Percentiles rank a stretch among this genome's conserved stretches.
phyloP scores from a whole-genome alignment of 495 filamentous ascomycete species.

The Penicillium maclennaniae region DNA sequence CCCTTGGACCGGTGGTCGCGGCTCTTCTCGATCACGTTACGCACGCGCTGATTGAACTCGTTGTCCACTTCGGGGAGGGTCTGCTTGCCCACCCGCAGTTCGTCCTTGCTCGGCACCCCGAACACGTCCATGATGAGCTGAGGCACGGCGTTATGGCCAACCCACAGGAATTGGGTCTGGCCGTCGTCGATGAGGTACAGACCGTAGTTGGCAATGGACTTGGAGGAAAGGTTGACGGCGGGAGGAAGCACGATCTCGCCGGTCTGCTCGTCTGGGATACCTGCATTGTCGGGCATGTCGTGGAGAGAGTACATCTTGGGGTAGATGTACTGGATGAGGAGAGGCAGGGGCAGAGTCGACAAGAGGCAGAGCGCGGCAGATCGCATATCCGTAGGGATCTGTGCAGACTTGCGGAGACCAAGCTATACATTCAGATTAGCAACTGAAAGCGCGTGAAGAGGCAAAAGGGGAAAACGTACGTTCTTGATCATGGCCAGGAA shows the following conservation, averaged over 20 bases:
- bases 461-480: slow-evolving; percentile 41
- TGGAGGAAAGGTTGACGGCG: slow-evolving; percentile 80
- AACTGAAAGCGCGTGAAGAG: background rate
- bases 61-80: slow-evolving; percentile 81
- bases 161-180: slow-evolving; percentile 96
- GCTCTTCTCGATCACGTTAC: slow-evolving; percentile 88
- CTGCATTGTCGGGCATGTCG: slow-evolving; percentile 95
- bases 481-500: slow-evolving; percentile 96
- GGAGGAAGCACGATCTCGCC: slow-evolving; percentile 86
- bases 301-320: slow-evolving; percentile 90
- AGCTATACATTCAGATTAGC: slow-evolving; percentile 50
- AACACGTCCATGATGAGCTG: slow-evolving; percentile 89
- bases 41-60: slow-evolving; percentile 92
- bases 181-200: slow-evolving; percentile 97
- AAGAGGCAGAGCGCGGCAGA: slow-evolving; percentile 90
- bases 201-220: slow-evolving; percentile 85
- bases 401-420: slow-evolving; percentile 88
- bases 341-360: slow-evolving; percentile 84
- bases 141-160: slow-evolving; percentile 87
- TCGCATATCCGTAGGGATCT: slow-evolving; percentile 93
- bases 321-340: slow-evolving; percentile 97
- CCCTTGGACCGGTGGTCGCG: slow-evolving; percentile 78
- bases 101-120: slow-evolving; percentile 70
- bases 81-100: slow-evolving; percentile 87
- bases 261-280: slow-evolving; percentile 75